Conservation (phyloP, 73 alveolate species). For the Breviolum minutum region DNA sequence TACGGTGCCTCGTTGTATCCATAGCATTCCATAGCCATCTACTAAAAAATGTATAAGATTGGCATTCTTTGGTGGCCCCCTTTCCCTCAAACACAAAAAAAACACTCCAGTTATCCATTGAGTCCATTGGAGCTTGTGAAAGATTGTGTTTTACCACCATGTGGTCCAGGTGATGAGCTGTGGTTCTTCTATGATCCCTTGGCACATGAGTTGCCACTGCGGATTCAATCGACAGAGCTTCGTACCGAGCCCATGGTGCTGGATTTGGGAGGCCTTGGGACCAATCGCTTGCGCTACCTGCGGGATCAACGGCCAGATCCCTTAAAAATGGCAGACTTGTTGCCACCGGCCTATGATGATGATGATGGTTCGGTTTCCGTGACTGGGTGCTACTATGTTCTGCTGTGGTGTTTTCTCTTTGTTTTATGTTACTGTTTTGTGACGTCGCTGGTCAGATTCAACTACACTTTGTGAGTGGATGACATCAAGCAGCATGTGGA, state of each 20-base stretch:
- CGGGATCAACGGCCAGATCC: slow-evolving; percentile 28
- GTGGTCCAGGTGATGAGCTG: slow-evolving; percentile 8
- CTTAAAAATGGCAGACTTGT: slow-evolving; percentile 3
- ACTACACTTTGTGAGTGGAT: too few species aligned
- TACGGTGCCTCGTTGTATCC: neutral
- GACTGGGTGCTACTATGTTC: neutral
- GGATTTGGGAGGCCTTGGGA: neutral
- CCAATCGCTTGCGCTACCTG: slow-evolving; percentile 55
- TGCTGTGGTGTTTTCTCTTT: too few species aligned
- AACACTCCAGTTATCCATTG: too few species aligned
- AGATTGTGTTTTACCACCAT: too few species aligned
- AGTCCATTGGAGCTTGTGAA: too few species aligned
- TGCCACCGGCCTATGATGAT: neutral
- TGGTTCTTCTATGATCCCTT: slow-evolving; percentile 60
- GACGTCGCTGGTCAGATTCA: too few species aligned
- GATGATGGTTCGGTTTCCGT: neutral
- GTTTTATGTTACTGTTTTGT: too few species aligned
- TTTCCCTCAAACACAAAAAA: too few species aligned
- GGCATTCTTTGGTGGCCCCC: too few species aligned
- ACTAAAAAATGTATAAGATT: too few species aligned
- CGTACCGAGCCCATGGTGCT: slow-evolving; percentile 50
- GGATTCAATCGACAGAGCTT: slow-evolving; percentile 53
- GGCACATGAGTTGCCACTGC: slow-evolving; percentile 51
- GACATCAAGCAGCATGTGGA: too few species aligned
- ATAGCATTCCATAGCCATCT: neutral